Evolutionary conservation across 352 stramenopile genomes (phyloP), one percentile per base, ranked within the genome.

Genomic region (Phytophthora multivora): DNA sequence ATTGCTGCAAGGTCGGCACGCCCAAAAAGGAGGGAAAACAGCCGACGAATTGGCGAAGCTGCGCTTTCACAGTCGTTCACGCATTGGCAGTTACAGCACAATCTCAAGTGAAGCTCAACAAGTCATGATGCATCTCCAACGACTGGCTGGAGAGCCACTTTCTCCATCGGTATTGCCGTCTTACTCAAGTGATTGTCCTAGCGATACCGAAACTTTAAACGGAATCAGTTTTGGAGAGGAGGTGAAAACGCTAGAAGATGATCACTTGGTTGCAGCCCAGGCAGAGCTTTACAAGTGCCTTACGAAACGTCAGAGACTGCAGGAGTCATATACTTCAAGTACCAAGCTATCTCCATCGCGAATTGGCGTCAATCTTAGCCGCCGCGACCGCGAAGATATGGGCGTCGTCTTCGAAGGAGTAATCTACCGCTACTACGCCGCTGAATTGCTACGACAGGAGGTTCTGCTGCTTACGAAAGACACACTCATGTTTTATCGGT

Each of bases 61-160:
- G 12, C 80, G 84, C 12, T 84, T 93, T 45, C 84, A 93, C 49
- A 81, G 74, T 41, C 80, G 74, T n/a, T 83, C 82, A 1, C 80
- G 83, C 5, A 86, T 90, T 43, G 83, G 79, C 10, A 89, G 75
- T 71, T 93, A 93, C 65, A 89, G 84, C 43, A 79, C 76, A 12
- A 93, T 93, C 43, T 71, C 57, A 8, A 66, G 82, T 16, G 84
- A 93, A 43, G 77, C 71, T 1, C 63, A 77, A 0, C 63, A 78
- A 1, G 61, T 89, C 15, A 58, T 74, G 0, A 47, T 71, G 42
- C 80, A 75, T 6, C 45, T 91, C 0, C 47, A 77, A 33, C 57
- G 36, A n/a, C 54, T 71, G 30, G 63, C 54, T 58, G 26, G n/a
- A 23, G 56, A 64, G 11, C 51, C 39, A 15, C 36, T 76, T 25